Evolutionary conservation across 371 early-diverging fungal species (phyloP).

Genomic region (Dentiscutata heterogama): DNA sequence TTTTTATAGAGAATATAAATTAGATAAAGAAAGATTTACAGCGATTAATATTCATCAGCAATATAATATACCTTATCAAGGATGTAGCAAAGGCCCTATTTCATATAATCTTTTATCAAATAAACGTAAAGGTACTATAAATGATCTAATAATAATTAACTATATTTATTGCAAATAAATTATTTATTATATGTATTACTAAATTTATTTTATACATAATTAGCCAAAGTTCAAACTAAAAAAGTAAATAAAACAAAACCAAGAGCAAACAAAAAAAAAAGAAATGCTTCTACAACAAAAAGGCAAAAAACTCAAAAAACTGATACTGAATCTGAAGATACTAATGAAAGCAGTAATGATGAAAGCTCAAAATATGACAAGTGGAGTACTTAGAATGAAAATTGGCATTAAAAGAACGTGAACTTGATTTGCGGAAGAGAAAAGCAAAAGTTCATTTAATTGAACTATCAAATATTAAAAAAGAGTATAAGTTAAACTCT

Average conservation of each 20-base stretch:
- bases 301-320: too few relatives aligned
- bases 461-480: background rate
- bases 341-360: too few relatives aligned
- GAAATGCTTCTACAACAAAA: too few relatives aligned
- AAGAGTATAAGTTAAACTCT: background rate
- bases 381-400: background rate
- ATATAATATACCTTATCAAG: background rate
- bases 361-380: too few relatives aligned
- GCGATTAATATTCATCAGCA: background rate
- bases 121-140: background rate
- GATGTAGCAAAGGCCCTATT: background rate
- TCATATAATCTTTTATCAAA: background rate
- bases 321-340: too few relatives aligned
- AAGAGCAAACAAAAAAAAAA: too few relatives aligned
- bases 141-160: background rate
- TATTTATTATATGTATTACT: too few relatives aligned
- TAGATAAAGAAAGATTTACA: background rate
- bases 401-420: background rate
- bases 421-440: background rate
- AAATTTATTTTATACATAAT: too few relatives aligned
- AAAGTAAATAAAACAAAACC: too few relatives aligned
- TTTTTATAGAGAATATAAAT: background rate
- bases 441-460: background rate
- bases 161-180: too few relatives aligned
- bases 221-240: too few relatives aligned